Conservation (phyloP, 2,329 filamentous ascomycete species). For the Neurospora sp. region DNA sequence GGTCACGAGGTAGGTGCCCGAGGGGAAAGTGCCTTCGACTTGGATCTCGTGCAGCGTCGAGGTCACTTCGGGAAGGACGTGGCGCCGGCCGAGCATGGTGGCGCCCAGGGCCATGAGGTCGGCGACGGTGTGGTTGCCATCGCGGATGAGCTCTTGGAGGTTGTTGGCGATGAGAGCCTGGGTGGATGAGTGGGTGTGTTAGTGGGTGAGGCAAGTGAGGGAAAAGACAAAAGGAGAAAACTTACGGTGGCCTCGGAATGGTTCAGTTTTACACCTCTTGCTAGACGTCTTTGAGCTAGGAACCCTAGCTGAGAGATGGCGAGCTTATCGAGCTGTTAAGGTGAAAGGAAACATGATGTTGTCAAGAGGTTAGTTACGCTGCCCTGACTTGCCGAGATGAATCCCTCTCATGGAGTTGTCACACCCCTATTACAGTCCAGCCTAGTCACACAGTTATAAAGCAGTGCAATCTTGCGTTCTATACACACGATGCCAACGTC, state of each 20-base stretch:
- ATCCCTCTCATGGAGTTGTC: neutral
- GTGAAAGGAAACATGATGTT: conserved; percentile 4
- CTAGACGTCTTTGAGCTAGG: conserved; percentile 79
- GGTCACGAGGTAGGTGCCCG: conserved; percentile 87
- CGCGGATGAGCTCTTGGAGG: conserved; percentile 91
- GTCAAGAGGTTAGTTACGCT: neutral
- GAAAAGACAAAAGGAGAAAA: neutral
- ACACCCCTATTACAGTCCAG: neutral
- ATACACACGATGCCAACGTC: neutral
- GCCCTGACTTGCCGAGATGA: neutral
- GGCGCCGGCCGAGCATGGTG: conserved; percentile 86
- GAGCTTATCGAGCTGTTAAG: conserved; percentile 80
- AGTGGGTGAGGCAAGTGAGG: neutral
- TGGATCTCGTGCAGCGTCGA: conserved; percentile 74
- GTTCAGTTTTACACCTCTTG: conserved; percentile 80
- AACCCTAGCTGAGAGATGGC: conserved; percentile 80
- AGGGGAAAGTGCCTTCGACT: conserved; percentile 88
- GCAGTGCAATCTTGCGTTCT: neutral
- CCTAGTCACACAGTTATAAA: neutral
- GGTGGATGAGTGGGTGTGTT: conserved; percentile 1
- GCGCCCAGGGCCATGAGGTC: conserved; percentile 89
- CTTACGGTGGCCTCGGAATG: conserved; percentile 76
- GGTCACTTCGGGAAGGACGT: conserved; percentile 77
- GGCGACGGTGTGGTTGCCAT: conserved; percentile 85
- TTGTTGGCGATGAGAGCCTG: conserved; percentile 77